Conservation (phyloP, 371 early-diverging fungal species). For the Mucor mucedo region DNA sequence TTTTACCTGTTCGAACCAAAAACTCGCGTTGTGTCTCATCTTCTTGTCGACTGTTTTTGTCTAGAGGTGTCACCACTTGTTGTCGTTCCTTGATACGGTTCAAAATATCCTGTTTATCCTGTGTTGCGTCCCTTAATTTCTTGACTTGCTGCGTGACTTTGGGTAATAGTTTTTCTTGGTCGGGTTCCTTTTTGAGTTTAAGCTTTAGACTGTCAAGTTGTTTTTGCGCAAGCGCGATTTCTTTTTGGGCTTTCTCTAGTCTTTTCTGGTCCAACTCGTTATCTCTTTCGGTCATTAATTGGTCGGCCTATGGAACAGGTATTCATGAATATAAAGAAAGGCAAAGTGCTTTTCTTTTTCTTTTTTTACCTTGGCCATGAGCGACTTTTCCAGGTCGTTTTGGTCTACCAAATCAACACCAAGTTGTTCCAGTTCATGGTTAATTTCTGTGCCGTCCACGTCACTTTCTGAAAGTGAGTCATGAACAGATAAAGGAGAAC, state of each 20-base stretch:
- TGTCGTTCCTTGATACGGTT: constrained; percentile 46
- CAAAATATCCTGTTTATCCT: constrained; percentile 55
- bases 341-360: not conserved
- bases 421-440: constrained; percentile 33
- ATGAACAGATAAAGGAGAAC: constrained; percentile 8
- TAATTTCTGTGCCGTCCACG: constrained; percentile 3
- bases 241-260: constrained; percentile 53
- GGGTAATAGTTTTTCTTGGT: constrained; percentile 28
- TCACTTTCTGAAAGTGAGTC: not conserved
- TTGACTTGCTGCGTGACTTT: constrained; percentile 46
- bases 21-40: constrained; percentile 67
- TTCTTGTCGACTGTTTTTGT: constrained; percentile 27
- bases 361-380: constrained; percentile 63
- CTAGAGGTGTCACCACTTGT: not conserved
- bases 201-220: constrained; percentile 41
- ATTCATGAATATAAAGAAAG: constrained; percentile 11
- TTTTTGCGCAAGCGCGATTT: constrained; percentile 44
- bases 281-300: constrained; percentile 63
- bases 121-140: constrained; percentile 40
- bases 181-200: constrained; percentile 41
- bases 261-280: constrained; percentile 58
- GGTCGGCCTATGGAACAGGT: constrained; percentile 53
- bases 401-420: constrained; percentile 72
- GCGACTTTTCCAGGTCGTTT: constrained; percentile 61
- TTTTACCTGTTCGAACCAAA: constrained; percentile 77